These are phyloP conservation scores for Pseudogymnoascus sp. DNA, from an alignment of 2,329 filamentous ascomycete species.

Conservation along the genomic window DNA sequence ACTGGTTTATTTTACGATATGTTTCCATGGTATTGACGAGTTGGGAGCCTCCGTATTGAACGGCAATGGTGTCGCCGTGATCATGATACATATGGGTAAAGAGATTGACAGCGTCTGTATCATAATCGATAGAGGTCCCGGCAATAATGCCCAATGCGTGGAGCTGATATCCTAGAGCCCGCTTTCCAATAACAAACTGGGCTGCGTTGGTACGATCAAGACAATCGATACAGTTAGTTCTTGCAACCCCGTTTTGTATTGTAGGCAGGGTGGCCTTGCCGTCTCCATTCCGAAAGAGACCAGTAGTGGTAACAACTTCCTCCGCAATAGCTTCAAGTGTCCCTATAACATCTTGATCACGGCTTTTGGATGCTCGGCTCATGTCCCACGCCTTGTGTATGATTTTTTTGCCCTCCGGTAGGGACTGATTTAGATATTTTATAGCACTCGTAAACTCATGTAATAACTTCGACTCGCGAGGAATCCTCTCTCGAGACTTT, in stretches of 20 bases:
- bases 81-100: slow-evolving; percentile 99
- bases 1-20: slow-evolving; percentile 97
- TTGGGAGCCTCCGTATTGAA: slow-evolving; percentile 95
- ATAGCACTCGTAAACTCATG: slow-evolving; percentile 82
- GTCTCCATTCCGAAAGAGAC: slow-evolving; percentile 92
- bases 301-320: slow-evolving; percentile 73
- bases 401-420: slow-evolving; percentile 76
- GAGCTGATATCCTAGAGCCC: slow-evolving; percentile 83
- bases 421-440: slow-evolving; percentile 86
- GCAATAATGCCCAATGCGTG: slow-evolving; percentile 83
- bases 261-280: slow-evolving; percentile 53
- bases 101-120: slow-evolving; percentile 90
- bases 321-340: slow-evolving; percentile 85
- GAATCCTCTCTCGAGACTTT: slow-evolving; percentile 78
- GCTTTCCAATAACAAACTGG: slow-evolving; percentile 95
- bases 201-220: slow-evolving; percentile 94
- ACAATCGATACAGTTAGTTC: slow-evolving; percentile 97
- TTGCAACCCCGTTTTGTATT: slow-evolving; percentile 83
- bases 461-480: slow-evolving; percentile 83
- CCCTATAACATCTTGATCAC: slow-evolving; percentile 88
- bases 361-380: slow-evolving; percentile 87
- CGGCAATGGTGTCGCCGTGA: slow-evolving; percentile 93
- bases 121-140: slow-evolving; percentile 73
- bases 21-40: slow-evolving; percentile 99
- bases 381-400: slow-evolving; percentile 96